phyloP scores from a whole-genome alignment of 2,329 filamentous ascomycete species.

The Allantophomopsis cytisporea region DNA sequence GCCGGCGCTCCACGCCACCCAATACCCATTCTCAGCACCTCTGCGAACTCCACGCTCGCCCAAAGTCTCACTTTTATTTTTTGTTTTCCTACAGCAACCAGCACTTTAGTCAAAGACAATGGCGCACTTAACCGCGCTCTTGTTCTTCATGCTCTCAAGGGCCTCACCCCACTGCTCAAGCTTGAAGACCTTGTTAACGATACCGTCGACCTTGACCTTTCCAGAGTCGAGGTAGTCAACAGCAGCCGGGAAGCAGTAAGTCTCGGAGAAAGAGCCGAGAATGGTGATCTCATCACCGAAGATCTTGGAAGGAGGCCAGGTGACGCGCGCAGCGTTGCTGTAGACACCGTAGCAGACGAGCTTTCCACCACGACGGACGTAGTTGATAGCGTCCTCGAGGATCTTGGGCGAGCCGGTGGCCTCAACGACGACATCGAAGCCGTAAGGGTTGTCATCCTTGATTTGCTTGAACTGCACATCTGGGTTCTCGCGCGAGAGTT shows the following conservation, averaged over 20 bases:
- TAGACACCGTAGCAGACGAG: conserved; percentile 62
- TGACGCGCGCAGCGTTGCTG: conserved; percentile 43
- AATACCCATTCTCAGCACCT: no score
- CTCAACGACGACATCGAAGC: conserved; percentile 62
- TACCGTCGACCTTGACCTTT: conserved; percentile 49
- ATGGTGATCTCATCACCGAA: conserved; percentile 58
- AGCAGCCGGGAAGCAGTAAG: conserved; percentile 53
- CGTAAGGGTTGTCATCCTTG: conserved; percentile 52
- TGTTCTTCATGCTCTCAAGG: conserved; percentile 57
- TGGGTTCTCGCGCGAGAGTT: conserved; percentile 38
- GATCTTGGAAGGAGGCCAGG: conserved; percentile 60
- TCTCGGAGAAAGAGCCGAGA: conserved; percentile 60
- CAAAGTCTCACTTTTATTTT: no score
- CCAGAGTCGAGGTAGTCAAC: conserved; percentile 43
- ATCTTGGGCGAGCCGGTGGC: conserved; percentile 57
- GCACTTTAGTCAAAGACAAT: conserved; percentile 45
- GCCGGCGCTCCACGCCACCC: no score
- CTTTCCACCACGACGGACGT: conserved; percentile 57
- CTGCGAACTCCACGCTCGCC: no score
- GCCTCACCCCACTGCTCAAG: conserved; percentile 62
- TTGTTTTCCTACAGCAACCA: no score
- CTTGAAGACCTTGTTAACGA: conserved; percentile 61
- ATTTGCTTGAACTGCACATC: conserved; percentile 46
- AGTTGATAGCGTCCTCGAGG: conserved; percentile 58
- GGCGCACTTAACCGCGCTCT: conserved; percentile 61